Percentiles rank a stretch among this genome's conserved stretches.
Evolutionary conservation across 2,329 filamentous ascomycete species (phyloP).

Genomic region (Coniella vitis): DNA sequence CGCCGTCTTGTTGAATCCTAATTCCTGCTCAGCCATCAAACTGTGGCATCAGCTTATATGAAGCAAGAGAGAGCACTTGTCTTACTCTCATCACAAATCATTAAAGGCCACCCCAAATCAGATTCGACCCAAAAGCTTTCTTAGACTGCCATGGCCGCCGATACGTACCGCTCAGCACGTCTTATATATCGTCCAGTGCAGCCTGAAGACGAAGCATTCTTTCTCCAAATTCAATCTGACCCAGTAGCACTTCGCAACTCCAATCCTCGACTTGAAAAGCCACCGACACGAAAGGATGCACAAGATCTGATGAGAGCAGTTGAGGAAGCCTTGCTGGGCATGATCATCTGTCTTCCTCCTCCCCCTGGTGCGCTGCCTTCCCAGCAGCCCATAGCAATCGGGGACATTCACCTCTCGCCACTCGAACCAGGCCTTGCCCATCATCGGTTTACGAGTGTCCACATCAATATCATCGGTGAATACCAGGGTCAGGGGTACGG

Average conservation of each 20-base stretch:
- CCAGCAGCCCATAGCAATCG: constrained; percentile 24
- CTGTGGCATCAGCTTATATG: no score
- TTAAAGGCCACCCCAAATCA: no score
- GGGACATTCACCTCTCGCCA: constrained; percentile 25
- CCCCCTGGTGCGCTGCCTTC: constrained; percentile 2
- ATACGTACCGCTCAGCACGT: constrained; percentile 29
- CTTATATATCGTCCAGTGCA: constrained; percentile 32
- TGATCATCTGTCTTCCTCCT: constrained; percentile 29
- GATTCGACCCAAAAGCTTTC: no score
- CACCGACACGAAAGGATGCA: constrained; percentile 23
- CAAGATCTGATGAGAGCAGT: constrained; percentile 23
- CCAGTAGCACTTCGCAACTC: constrained; percentile 23
- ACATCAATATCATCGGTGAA: constrained; percentile 24
- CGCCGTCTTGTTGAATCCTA: no score
- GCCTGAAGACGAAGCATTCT: constrained; percentile 24
- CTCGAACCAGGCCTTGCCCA: constrained; percentile 22
- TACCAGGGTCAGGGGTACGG: constrained; percentile 30
- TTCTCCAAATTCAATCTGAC: constrained; percentile 25
- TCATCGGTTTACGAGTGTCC: constrained; percentile 33
- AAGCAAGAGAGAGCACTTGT: no score
- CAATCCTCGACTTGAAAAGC: constrained; percentile 24
- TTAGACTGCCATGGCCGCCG: background rate
- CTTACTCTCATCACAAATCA: no score
- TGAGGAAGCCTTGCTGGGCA: constrained; percentile 27
- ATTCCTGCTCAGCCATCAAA: no score